A percentile compares a stretch with the other conserved stretches of the same genome.
phyloP scores from a whole-genome alignment of 345 rosid genomes.

The Raphanus raphanistrum region DNA sequence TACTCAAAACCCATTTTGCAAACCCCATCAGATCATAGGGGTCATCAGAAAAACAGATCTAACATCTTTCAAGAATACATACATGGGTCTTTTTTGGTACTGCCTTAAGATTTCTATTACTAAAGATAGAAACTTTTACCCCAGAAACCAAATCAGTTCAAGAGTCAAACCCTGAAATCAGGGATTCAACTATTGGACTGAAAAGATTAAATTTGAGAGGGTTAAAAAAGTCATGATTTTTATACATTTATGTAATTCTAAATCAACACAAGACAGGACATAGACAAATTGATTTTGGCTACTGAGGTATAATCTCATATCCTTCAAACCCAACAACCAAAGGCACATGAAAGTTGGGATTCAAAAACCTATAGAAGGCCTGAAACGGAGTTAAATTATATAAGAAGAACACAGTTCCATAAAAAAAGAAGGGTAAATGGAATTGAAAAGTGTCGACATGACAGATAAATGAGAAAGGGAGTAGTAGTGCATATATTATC shows the following conservation, averaged over 20 bases:
- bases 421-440: neutral
- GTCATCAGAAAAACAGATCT: conserved; percentile 27
- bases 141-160: conserved; percentile 1
- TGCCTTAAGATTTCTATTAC: neutral
- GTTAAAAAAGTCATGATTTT: neutral
- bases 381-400: neutral
- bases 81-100: neutral
- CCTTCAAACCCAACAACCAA: conserved; percentile 19
- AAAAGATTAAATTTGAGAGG: neutral
- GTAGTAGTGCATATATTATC: neutral
- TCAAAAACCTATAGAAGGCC: conserved; percentile 6
- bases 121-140: conserved; percentile 7
- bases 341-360: neutral
- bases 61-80: conserved; percentile 9
- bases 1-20: neutral
- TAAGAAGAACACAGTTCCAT: neutral
- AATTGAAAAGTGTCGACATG: neutral
- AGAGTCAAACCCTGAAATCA: conserved; percentile 15
- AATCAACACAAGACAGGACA: conserved; percentile 7
- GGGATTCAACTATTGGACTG: neutral
- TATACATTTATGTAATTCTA: neutral
- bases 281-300: neutral
- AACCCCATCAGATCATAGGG: conserved; percentile 9
- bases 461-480: neutral
- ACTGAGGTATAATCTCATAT: neutral